These are phyloP conservation scores for Luzula sylvatica DNA, from an alignment of 176 grass and related monocot species.

Conservation along the genomic window DNA sequence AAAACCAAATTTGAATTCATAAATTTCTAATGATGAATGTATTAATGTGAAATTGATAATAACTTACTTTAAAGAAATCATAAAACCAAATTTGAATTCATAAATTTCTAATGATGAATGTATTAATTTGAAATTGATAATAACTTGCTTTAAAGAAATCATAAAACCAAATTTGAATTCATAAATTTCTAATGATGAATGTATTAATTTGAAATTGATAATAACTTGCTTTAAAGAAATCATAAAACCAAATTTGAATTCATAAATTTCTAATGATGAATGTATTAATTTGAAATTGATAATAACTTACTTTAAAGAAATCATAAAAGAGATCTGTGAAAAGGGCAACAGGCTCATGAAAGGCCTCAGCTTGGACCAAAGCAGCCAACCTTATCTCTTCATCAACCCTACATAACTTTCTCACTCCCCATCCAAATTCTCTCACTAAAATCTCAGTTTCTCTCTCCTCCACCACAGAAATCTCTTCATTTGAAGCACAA, in stretches of 20 bases:
- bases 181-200: no score
- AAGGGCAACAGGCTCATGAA: conserved; percentile 63
- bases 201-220: no score
- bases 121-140: no score
- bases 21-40: not conserved
- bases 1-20: conserved; percentile 20
- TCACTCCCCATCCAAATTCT: conserved; percentile 59
- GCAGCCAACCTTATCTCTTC: conserved; percentile 80
- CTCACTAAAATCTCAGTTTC: conserved; percentile 33
- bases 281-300: no score
- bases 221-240: no score
- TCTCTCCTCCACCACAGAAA: conserved; percentile 10
- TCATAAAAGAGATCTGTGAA: conserved; percentile 68
- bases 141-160: conserved; percentile 68
- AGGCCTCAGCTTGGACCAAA: conserved; percentile 81
- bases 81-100: conserved; percentile 20
- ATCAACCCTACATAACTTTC: conserved; percentile 44
- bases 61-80: no score
- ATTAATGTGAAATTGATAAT: no score
- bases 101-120: not conserved
- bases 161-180: conserved; percentile 35
- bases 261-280: no score
- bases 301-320: conserved; percentile 67
- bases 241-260: no score
- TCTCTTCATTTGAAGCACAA: conserved; percentile 29